Percentiles rank a stretch among this genome's conserved stretches.
phyloP scores from a whole-genome alignment of 805 yeast species.

The Komagataella kurtzmanii region DNA sequence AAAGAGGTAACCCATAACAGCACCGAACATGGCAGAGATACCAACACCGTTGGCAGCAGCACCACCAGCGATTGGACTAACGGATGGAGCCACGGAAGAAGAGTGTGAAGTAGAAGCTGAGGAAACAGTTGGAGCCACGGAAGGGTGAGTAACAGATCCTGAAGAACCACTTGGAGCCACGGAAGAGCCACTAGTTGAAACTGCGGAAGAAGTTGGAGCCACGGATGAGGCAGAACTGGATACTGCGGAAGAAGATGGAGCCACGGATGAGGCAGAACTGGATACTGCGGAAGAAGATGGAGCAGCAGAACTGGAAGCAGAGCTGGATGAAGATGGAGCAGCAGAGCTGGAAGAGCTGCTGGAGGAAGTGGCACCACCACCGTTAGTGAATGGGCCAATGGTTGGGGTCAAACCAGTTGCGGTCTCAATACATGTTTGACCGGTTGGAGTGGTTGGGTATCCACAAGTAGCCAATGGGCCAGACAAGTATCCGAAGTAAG shows the following conservation, averaged over 20 bases:
- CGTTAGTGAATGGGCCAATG: not conserved
- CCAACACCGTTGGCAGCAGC: not conserved
- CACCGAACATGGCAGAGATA: not conserved
- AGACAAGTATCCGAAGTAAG: slow-evolving; percentile 19
- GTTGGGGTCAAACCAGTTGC: not conserved
- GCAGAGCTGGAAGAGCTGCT: no score
- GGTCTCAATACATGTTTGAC: slow-evolving; percentile 9
- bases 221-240: not conserved
- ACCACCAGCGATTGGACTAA: not conserved
- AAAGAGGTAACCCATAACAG: not conserved
- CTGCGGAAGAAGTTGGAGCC: not conserved
- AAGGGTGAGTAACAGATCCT: not conserved
- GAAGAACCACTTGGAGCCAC: not conserved
- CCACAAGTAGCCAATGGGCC: slow-evolving; percentile 17
- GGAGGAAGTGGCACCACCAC: not conserved
- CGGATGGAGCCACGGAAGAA: not conserved
- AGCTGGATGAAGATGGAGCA: not conserved
- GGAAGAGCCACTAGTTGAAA: not conserved
- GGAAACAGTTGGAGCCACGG: not conserved
- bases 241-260: not conserved
- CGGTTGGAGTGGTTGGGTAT: slow-evolving; percentile 23
- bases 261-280: not conserved
- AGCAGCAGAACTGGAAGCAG: not conserved
- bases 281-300: not conserved
- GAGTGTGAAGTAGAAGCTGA: not conserved